A percentile compares a stretch with the other conserved stretches of the same genome.
These are phyloP conservation scores for Arctium lappa DNA, from an alignment of 129 eudicot species.

Conservation along the genomic window DNA sequence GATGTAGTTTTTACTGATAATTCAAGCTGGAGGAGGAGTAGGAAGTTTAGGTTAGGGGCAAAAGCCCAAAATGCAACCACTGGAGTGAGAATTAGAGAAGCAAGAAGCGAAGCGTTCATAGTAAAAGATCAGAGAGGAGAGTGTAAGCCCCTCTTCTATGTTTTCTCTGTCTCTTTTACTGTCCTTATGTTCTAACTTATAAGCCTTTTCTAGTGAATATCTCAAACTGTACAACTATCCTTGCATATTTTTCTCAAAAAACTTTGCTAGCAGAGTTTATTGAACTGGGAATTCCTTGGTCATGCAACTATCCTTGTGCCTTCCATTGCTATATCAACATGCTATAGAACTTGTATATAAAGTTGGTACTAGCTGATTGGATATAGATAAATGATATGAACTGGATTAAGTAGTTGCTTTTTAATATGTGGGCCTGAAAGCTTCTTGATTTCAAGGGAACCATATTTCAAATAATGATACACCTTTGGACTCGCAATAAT, in stretches of 20 bases:
- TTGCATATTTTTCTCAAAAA: background rate
- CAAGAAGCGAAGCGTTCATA: slow-evolving; percentile 58
- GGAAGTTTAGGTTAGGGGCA: slow-evolving; percentile 82
- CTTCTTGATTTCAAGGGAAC: background rate
- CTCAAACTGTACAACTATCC: background rate
- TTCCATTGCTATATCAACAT: background rate
- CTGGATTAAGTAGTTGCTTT: too few relatives aligned
- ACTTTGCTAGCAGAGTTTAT: background rate
- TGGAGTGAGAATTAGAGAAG: slow-evolving; percentile 64
- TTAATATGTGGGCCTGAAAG: too few relatives aligned
- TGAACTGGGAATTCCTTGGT: background rate
- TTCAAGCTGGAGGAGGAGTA: slow-evolving; percentile 83
- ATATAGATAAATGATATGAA: background rate
- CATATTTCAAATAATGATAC: background rate
- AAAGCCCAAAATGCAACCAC: slow-evolving; percentile 32
- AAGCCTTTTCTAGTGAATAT: background rate
- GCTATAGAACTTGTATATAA: background rate
- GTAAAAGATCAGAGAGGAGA: slow-evolving; percentile 92
- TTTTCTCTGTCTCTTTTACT: slow-evolving; percentile 1
- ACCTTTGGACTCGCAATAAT: background rate
- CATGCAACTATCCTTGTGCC: background rate
- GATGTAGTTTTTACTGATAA: slow-evolving; percentile 68
- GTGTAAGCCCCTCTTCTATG: slow-evolving; percentile 44
- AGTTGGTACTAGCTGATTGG: background rate
- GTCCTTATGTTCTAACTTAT: background rate